Evolutionary conservation across 805 yeast species (phyloP), one percentile per base, ranked within the genome.

Genomic region (Hanseniaspora nectarophila): DNA sequence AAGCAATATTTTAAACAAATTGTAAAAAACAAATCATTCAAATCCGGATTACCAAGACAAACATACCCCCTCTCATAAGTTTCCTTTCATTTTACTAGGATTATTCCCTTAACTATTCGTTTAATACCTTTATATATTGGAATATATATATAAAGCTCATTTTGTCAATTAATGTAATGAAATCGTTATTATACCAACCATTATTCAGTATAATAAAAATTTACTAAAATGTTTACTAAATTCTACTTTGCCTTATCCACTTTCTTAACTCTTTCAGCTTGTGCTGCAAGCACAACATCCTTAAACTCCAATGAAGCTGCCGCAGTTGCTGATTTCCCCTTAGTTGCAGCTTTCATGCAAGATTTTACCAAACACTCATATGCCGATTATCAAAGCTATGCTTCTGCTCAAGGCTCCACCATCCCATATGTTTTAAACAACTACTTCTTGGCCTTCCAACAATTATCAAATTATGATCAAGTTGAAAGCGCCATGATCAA

Each of bases 371-470:
- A 35, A 16, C 35, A 52, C 12, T 40, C 45, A 2, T 40, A 40
- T 23, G 32, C 28, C 4, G 54, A 52, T 28, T 52, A 52, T 26
- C 28, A 29, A 20, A 32, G 26, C 15, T 43, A 38, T n/a, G 33
- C 43, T 4, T 33, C 51, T 8, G n/a, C 43, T 6, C 37, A 35
- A n/a, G 32, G 51, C n/a, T 58, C 67, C 57, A 55, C 59, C 3
- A 58, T 68, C 37, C 73, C 73, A n/a, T 64, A 65, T 46, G 60
- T 51, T 1, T 54, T 69, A 5, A 65, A 63, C 4, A 61, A 68
- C 51, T 70, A 69, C 54, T 62, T 67, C 48, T 60, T 60, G 33
- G 64, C 61, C 29, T 31, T 68, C 16, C 65, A 61, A 3, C 55
- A 59, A 1, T 50, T 67, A 4, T 54, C 59, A 9, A 58, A 61